Base-by-base conservation (phyloP, 1,139 yeast genomes). In the Taphrina betulina region DNA sequence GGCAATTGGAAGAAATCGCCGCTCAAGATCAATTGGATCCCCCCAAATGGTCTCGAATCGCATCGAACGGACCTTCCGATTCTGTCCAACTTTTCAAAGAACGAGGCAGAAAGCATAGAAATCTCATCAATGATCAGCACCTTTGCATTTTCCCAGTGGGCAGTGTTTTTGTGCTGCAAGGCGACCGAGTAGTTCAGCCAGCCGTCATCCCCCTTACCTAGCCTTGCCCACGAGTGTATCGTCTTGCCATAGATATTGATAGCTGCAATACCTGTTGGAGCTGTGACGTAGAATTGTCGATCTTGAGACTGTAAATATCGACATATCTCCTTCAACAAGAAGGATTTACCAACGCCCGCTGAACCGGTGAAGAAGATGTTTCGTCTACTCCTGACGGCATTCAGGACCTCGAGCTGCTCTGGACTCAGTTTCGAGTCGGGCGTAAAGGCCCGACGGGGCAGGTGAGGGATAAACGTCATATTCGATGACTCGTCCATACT, bases 1-100 rank as follows among this genome's bases (percentile, higher is more conserved):
- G 96, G 96, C 43, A 89, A 72, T 67, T 89, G 96, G 68, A 82
- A 89, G 68, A 89, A 88, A 69, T 89, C 96, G 3, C 96, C 96
- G 68, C 94, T 84, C 42, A 86, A 77, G 33, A 89, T 78, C 8
- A 89, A 64, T 64, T 89, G 96, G 36, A 89, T 83, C 0, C 96
- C 96, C 14, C 96, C 96, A 73, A 89, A 89, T 0, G 96, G 95
- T 35, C 59, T 52, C 7, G 68, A 67, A 58, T 69, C 75, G 34
- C 72, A 72, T 36, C 87, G 71, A 3, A 87, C 59, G 8, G 67
- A 69, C 61, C 79, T 75, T 0, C 88, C 95, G 46, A 89, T 75
- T 14, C 67, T 71, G 63, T 87, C 82, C 50, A 89, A 71, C 63
- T 85, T 85, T 62, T 86, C 87, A 45, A 89, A 75, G 16, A 89